phyloP scores from a whole-genome alignment of 176 grass and related monocot genomes.

The Dactylis glomerata region DNA sequence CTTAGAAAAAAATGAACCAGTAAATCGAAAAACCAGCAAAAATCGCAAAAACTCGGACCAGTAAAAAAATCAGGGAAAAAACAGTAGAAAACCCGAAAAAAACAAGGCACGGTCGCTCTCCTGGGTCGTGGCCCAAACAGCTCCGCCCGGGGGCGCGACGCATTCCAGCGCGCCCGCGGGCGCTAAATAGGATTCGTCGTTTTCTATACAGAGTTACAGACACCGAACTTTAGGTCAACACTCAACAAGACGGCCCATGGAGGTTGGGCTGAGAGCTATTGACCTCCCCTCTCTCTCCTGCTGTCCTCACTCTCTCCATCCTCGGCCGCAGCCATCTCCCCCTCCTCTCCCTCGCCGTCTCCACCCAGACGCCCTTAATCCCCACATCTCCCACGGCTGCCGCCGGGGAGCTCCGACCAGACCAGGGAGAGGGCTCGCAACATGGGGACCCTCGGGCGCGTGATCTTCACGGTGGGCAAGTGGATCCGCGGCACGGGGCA shows the following conservation, averaged over 20 bases:
- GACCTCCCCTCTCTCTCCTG: not conserved
- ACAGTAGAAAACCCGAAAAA: no score
- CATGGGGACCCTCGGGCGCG: conserved; percentile 85
- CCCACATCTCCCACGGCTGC: conserved; percentile 14
- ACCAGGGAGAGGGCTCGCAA: not conserved
- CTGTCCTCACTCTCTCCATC: not conserved
- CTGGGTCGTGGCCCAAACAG: no score
- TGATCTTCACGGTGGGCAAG: conserved; percentile 90
- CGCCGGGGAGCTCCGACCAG: conserved; percentile 22
- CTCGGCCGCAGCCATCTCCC: conserved; percentile 31
- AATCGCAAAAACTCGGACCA: no score
- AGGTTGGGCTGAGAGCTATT: not conserved
- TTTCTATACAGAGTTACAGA: no score
- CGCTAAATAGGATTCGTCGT: no score
- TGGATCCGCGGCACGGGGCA: conserved; percentile 97
- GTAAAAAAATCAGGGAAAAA: no score
- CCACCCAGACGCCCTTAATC: conserved; percentile 23
- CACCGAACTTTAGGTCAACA: not conserved
- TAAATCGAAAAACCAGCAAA: no score
- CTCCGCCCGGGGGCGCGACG: no score
- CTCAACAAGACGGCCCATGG: not conserved
- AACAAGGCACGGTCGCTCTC: no score
- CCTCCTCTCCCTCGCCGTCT: not conserved
- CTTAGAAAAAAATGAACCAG: no score
- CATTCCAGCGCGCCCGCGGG: no score